These are phyloP conservation scores for Xylariaceae sp. DNA, from an alignment of 2,329 filamentous ascomycete genomes.

Conservation along the genomic window DNA sequence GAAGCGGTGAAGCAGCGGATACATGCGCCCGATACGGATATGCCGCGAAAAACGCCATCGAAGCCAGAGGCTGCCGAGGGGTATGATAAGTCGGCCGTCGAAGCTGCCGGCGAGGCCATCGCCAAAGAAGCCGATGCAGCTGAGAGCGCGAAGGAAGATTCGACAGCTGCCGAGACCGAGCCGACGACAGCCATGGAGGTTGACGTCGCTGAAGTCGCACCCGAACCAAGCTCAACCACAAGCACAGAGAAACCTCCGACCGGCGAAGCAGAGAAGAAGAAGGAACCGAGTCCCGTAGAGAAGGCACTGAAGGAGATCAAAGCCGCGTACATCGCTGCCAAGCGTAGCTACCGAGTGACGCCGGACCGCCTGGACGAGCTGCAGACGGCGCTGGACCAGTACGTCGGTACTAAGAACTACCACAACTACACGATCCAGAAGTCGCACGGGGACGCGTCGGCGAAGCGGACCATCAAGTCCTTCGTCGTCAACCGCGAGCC, in stretches of 20 bases:
- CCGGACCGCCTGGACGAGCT: slow-evolving; percentile 65
- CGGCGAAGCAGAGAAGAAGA: slow-evolving; percentile 27
- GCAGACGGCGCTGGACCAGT: slow-evolving; percentile 67
- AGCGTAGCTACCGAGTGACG: slow-evolving; percentile 78
- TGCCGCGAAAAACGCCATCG: too few species aligned
- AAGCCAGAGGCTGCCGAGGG: slow-evolving; percentile 13
- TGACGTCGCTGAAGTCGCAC: slow-evolving; percentile 14
- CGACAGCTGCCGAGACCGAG: slow-evolving; percentile 11
- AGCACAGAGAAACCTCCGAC: slow-evolving; percentile 9
- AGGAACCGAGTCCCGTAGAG: slow-evolving; percentile 50
- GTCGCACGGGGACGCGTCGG: slow-evolving; percentile 69
- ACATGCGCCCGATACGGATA: slow-evolving; percentile 34
- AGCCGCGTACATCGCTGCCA: slow-evolving; percentile 73
- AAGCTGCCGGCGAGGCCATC: slow-evolving; percentile 1
- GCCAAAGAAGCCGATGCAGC: slow-evolving; percentile 9
- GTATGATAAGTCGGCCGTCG: slow-evolving; percentile 11
- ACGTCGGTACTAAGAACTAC: slow-evolving; percentile 82
- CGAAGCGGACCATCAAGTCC: slow-evolving; percentile 86
- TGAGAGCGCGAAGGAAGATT: slow-evolving; percentile 2
- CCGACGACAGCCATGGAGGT: slow-evolving; percentile 24
- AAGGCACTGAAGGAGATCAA: slow-evolving; percentile 69
- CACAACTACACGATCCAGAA: slow-evolving; percentile 99
- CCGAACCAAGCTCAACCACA: slow-evolving; percentile 17
- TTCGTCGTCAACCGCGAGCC: slow-evolving; percentile 73
- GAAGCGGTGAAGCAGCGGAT: slow-evolving; percentile 59